Conservation (phyloP, 2,329 filamentous ascomycete species). For the Colletotrichum sublineola region DNA sequence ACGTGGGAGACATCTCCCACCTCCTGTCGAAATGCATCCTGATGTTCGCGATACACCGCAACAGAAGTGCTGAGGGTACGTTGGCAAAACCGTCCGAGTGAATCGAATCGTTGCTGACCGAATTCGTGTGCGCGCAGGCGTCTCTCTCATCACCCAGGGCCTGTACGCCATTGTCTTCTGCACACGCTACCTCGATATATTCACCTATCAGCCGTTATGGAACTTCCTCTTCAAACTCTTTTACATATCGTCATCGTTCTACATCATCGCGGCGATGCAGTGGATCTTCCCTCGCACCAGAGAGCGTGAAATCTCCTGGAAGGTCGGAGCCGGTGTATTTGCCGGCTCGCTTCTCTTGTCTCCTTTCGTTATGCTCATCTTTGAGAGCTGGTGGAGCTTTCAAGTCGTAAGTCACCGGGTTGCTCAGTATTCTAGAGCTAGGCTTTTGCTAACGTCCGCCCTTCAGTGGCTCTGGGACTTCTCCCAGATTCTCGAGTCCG, state of each 20-base stretch:
- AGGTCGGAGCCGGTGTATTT: constrained; percentile 80
- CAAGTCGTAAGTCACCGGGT: constrained; percentile 58
- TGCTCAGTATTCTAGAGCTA: neutral
- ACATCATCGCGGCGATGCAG: constrained; percentile 90
- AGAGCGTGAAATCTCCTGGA: constrained; percentile 94
- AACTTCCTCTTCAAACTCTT: constrained; percentile 90
- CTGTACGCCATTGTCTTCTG: constrained; percentile 90
- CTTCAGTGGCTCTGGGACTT: constrained; percentile 85
- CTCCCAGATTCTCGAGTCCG: constrained; percentile 90
- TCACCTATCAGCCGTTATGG: constrained; percentile 70
- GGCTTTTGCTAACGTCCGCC: constrained; percentile 39
- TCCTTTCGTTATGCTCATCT: constrained; percentile 79
- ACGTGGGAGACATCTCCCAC: constrained; percentile 87
- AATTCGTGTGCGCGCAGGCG: constrained; percentile 65
- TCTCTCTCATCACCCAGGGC: constrained; percentile 91
- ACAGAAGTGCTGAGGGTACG: constrained; percentile 85
- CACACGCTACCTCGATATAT: constrained; percentile 88
- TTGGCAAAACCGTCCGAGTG: neutral
- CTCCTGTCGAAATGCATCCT: constrained; percentile 89
- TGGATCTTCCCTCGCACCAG: constrained; percentile 87
- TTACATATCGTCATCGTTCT: constrained; percentile 86
- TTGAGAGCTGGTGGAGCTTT: constrained; percentile 67
- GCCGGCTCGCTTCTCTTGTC: constrained; percentile 75
- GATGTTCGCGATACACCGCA: constrained; percentile 90
- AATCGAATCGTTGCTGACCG: constrained; percentile 39